Conservation (phyloP, 169 alveolate species). For the Plasmodium fragile region DNA sequence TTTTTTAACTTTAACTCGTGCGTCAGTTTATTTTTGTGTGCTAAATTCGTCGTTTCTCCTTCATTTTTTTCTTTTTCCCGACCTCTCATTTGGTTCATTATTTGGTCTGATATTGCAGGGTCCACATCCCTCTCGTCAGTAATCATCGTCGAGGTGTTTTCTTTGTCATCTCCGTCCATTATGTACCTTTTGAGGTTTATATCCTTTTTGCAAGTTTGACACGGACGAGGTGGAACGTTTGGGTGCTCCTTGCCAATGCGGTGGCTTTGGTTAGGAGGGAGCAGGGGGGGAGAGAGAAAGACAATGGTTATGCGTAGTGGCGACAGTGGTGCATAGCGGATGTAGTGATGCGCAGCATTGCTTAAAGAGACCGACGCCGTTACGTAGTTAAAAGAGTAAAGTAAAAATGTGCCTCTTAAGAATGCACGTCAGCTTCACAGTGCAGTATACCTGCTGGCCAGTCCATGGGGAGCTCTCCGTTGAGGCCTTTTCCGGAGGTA, state of each 20-base stretch:
- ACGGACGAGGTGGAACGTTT: neutral
- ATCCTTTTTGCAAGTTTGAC: neutral
- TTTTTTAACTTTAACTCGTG: neutral
- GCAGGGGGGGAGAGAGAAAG: neutral
- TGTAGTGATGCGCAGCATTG: neutral
- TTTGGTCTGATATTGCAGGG: neutral
- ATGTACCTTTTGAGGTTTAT: neutral
- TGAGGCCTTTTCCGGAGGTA: neutral
- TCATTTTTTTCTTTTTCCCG: neutral
- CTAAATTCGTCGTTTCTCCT: neutral
- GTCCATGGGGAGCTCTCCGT: neutral
- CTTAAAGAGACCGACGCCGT: neutral
- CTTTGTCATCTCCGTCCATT: neutral
- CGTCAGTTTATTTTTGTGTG: slow-evolving; percentile 17
- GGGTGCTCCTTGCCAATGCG: neutral
- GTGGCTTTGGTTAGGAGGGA: neutral
- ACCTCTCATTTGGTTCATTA: neutral
- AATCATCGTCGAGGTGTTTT: neutral
- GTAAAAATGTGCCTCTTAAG: neutral
- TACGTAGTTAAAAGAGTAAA: neutral
- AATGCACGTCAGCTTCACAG: neutral
- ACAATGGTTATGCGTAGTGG: neutral
- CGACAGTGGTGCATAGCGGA: neutral
- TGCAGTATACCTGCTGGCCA: slow-evolving; percentile 10
- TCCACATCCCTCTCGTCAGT: neutral